Conservation (phyloP, 192 early-diverging fungal species). For the Rhizophlyctis rosea region DNA sequence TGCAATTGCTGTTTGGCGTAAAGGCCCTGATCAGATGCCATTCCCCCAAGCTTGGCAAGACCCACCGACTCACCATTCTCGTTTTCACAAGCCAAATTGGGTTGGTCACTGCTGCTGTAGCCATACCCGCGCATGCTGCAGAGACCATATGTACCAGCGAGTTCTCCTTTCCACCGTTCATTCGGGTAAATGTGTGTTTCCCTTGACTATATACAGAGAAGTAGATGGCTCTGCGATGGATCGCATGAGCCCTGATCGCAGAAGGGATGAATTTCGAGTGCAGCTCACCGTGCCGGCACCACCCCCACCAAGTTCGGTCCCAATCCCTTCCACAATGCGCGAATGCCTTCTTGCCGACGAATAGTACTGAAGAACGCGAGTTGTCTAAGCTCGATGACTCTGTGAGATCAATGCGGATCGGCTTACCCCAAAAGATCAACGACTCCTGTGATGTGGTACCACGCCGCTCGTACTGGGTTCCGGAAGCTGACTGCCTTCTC, state of each 20-base stretch:
- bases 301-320: conserved; percentile 92
- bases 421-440: conserved; percentile 31
- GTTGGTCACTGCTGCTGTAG: conserved; percentile 81
- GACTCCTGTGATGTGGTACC: conserved; percentile 29
- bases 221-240: conserved; percentile 72
- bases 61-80: conserved; percentile 54
- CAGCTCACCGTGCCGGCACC: conserved; percentile 78
- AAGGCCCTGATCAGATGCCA: background rate
- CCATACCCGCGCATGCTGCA: conserved; percentile 68
- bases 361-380: conserved; percentile 39
- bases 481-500: conserved; percentile 18
- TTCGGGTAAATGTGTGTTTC: conserved; percentile 69
- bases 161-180: conserved; percentile 76
- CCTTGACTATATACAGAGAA: conserved; percentile 91
- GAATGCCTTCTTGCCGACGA: conserved; percentile 73
- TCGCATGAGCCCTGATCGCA: background rate
- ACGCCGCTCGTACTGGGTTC: conserved; percentile 23
- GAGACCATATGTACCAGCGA: conserved; percentile 77
- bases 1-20: conserved; percentile 65
- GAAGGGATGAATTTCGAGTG: background rate
- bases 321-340: conserved; percentile 90
- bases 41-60: background rate
- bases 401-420: no score
- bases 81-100: conserved; percentile 99
- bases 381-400: background rate